Percentiles rank a stretch among this genome's conserved stretches.
Evolutionary conservation across 345 rosid species (phyloP).

Genomic region (Stellera chamaejasme): DNA sequence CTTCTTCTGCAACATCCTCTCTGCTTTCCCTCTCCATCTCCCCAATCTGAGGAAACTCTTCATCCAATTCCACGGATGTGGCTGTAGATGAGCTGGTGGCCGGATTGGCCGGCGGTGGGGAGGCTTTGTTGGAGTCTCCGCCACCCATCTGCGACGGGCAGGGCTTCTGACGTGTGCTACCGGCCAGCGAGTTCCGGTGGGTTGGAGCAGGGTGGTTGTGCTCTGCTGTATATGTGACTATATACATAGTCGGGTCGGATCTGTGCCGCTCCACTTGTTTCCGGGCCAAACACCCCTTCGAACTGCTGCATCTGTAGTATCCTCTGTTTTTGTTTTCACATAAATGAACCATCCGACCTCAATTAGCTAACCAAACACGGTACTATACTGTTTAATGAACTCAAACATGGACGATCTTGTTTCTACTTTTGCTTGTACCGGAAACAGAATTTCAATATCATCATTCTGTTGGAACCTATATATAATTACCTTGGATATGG

Average conservation of each 20-base stretch:
- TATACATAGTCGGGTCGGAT: conserved; percentile 88
- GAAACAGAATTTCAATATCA: no score
- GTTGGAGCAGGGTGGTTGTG: conserved; percentile 94
- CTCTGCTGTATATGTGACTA: conserved; percentile 91
- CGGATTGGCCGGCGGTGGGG: conserved; percentile 21
- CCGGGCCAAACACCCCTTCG: conserved; percentile 92
- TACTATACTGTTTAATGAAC: neutral
- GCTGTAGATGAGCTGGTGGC: conserved; percentile 27
- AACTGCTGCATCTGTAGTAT: conserved; percentile 91
- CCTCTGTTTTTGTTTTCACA: conserved; percentile 44
- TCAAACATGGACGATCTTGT: neutral
- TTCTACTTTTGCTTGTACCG: no score
- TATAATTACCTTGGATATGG: conserved; percentile 75
- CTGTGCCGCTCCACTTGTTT: conserved; percentile 97
- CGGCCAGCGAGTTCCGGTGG: conserved; percentile 92
- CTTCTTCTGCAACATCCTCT: conserved; percentile 49
- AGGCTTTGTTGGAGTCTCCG: conserved; percentile 14
- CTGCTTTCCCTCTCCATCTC: conserved; percentile 40
- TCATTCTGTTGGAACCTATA: no score
- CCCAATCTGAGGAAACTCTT: conserved; percentile 21
- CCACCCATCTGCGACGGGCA: conserved; percentile 17
- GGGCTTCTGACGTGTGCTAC: conserved; percentile 78
- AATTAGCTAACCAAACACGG: conserved; percentile 9
- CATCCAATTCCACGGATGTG: conserved; percentile 55
- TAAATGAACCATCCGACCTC: conserved; percentile 9